Percentiles rank a stretch among this genome's conserved stretches.
These are phyloP conservation scores for Apiotrichum veenhuisii DNA, from an alignment of 1,284 basidiomycete species.

Conservation along the genomic window DNA sequence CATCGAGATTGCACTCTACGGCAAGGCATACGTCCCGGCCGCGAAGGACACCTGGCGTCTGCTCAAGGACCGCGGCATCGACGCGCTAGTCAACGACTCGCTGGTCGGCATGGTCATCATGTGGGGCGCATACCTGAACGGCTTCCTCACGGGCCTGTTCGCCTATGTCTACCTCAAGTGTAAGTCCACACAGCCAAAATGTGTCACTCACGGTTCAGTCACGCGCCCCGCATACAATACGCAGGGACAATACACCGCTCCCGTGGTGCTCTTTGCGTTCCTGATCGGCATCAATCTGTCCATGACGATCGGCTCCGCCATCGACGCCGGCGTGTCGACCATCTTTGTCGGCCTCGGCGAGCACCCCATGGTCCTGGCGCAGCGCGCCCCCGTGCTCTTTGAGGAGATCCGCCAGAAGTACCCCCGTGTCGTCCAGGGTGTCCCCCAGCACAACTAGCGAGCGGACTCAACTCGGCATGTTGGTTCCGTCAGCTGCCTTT, in stretches of 20 bases:
- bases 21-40: slow-evolving; percentile 78
- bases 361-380: slow-evolving; percentile 66
- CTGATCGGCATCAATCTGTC: slow-evolving; percentile 63
- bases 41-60: slow-evolving; percentile 88
- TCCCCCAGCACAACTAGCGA: slow-evolving; percentile 12
- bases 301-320: slow-evolving; percentile 33
- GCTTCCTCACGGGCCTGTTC: slow-evolving; percentile 71
- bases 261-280: slow-evolving; percentile 73
- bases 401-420: slow-evolving; percentile 48
- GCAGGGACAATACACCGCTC: slow-evolving; percentile 70
- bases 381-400: slow-evolving; percentile 65
- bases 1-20: slow-evolving; percentile 78
- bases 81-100: slow-evolving; percentile 79
- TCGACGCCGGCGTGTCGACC: slow-evolving; percentile 65
- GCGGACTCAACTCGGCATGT: too few relatives aligned
- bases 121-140: slow-evolving; percentile 71
- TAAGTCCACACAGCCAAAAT: slow-evolving; percentile 47
- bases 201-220: slow-evolving; percentile 22
- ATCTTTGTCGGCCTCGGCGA: slow-evolving; percentile 81
- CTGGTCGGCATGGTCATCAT: slow-evolving; percentile 63
- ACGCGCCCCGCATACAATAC: slow-evolving; percentile 69
- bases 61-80: slow-evolving; percentile 77
- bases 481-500: too few relatives aligned
- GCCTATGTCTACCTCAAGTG: slow-evolving; percentile 74
- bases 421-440: slow-evolving; percentile 47